Base-by-base conservation (phyloP, 345 rosid genomes). In the Kandelia obovata region DNA sequence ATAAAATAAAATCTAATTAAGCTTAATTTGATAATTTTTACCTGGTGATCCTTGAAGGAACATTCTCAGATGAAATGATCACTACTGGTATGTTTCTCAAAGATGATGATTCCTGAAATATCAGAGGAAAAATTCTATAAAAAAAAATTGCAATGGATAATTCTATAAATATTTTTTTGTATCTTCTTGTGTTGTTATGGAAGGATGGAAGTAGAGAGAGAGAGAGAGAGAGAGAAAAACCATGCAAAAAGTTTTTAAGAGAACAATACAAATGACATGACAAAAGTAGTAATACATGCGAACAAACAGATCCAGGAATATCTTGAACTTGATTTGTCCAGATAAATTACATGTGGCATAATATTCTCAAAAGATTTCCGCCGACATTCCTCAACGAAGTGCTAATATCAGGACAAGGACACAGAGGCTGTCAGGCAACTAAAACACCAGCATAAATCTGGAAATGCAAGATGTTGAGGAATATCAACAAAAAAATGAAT, bases 21-120 rank as follows among this genome's bases (percentile, higher is more conserved):
- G n/a, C 17, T 52, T 60, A 0, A 6, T 27, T n/a, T 20, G 64
- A 25, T 37, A 28, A 26, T 16, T 67, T 28, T 77, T 62, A 88
- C 89, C 89, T 82, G 79, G 53, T 84, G 77, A 89, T 84, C 59
- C 90, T 81, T 53, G 92, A 80, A 74, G 90, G 92, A 11, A 85
- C 92, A 73, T 89, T 87, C 78, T 89, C 92, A 25, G 96, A 89
- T 73, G 96, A 89, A 90, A 87, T 89, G 59, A 89, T 85, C 59
- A 89, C 90, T 5, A 85, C 90, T 4, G 96, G 96, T 61, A 87
- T 85, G 78, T 84, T 70, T 73, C 80, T 85, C 66, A 87, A 67
- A 60, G 81, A 81, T 32, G 88, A 79, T 58, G 92, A 85, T 74
- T 85, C 88, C 89, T 86, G 82, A 66, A 72, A 75, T 58, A 65